A percentile compares a stretch with the other conserved stretches of the same genome.
phyloP scores from a whole-genome alignment of 23 red algal species.

The Cyanidiococcus yangmingshanensis region DNA sequence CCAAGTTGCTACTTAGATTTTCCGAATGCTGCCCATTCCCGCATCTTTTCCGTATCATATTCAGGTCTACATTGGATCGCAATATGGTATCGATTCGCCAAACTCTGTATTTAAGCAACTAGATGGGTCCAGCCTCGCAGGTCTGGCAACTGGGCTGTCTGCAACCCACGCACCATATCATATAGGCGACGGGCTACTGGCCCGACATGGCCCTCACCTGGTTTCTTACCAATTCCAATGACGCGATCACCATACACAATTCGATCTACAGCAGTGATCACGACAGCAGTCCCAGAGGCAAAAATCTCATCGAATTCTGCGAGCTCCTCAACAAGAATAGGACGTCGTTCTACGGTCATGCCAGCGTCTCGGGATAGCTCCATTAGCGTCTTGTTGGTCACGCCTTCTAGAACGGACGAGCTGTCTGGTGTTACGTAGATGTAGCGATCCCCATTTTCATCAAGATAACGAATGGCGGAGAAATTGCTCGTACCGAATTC shows the following conservation, averaged over 20 bases:
- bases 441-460: slow-evolving; percentile 31
- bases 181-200: slow-evolving; percentile 32
- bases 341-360: slow-evolving; percentile 56
- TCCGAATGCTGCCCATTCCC: too few relatives aligned
- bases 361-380: slow-evolving; percentile 58
- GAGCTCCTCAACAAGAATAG: slow-evolving; percentile 58
- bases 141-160: slow-evolving; percentile 22
- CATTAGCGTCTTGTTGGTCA: slow-evolving; percentile 92
- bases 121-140: slow-evolving; percentile 11
- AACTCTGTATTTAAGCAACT: slow-evolving; percentile 4
- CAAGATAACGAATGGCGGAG: slow-evolving; percentile 32
- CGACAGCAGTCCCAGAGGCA: slow-evolving; percentile 90
- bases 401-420: slow-evolving; percentile 45
- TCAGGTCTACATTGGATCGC: too few relatives aligned
- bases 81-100: too few relatives aligned
- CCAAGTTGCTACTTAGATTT: too few relatives aligned
- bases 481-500: slow-evolving; percentile 99
- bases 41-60: too few relatives aligned
- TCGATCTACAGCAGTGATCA: slow-evolving; percentile 75
- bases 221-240: slow-evolving; percentile 32
- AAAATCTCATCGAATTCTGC: slow-evolving; percentile 68
- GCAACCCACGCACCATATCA: slow-evolving; percentile 59
- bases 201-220: slow-evolving; percentile 33
- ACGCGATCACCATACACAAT: slow-evolving; percentile 42
- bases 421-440: slow-evolving; percentile 75